phyloP scores from a whole-genome alignment of 2,329 filamentous ascomycete genomes.

The Hymenoscyphus fructigenus region DNA sequence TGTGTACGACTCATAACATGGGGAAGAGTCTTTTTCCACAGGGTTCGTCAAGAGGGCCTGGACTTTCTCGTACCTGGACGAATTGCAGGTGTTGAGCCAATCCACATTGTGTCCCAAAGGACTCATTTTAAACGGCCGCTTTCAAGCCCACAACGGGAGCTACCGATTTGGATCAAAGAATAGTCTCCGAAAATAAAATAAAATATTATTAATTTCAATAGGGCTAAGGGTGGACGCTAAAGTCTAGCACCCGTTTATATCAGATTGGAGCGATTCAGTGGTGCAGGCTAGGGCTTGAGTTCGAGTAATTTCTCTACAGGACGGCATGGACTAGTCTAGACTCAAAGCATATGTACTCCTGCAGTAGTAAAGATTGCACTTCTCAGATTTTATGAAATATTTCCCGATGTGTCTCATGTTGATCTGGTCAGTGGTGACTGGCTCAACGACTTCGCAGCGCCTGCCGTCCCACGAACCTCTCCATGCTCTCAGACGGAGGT shows the following conservation, averaged over 20 bases:
- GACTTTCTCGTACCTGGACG: slow-evolving; percentile 3
- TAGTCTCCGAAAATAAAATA: neutral
- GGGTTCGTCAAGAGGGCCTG: neutral
- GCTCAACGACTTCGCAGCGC: neutral
- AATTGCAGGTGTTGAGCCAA: neutral
- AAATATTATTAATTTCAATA: neutral
- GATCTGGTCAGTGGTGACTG: neutral
- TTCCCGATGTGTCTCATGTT: neutral
- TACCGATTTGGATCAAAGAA: neutral
- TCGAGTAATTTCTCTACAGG: neutral
- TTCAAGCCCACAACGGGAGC: neutral
- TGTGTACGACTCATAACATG: neutral
- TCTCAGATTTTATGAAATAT: neutral
- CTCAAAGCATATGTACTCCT: neutral
- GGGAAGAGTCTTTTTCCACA: neutral
- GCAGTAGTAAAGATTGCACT: neutral
- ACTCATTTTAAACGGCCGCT: neutral
- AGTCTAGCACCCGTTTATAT: slow-evolving; percentile 8
- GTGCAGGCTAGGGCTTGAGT: neutral
- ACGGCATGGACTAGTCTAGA: neutral
- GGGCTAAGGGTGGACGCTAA: neutral
- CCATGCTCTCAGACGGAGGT: neutral
- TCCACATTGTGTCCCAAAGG: neutral
- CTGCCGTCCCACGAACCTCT: neutral
- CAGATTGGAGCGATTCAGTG: slow-evolving; percentile 4